A percentile compares a stretch with the other conserved stretches of the same genome.
phyloP scores from a whole-genome alignment of 2,329 filamentous ascomycete species.

The Beauveria rudraprayagi region DNA sequence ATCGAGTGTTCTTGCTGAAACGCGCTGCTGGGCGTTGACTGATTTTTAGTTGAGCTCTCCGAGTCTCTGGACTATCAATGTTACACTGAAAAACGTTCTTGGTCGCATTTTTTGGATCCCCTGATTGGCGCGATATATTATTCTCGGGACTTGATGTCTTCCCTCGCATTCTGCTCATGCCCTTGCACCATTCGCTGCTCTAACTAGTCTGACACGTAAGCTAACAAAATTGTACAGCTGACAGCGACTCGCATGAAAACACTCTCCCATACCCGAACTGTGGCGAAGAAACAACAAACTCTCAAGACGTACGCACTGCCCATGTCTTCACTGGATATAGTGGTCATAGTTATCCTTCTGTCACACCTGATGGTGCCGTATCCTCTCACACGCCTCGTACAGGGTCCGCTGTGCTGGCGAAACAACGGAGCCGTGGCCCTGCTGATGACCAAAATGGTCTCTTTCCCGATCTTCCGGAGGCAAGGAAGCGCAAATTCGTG shows the following conservation, averaged over 20 bases:
- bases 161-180: background rate
- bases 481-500: conserved; percentile 93
- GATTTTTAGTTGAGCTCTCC: conserved; percentile 8
- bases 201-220: background rate
- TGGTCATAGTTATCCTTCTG: conserved; percentile 49
- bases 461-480: conserved; percentile 81
- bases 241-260: background rate
- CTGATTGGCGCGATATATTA: background rate
- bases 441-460: conserved; percentile 44
- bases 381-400: conserved; percentile 44
- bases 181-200: background rate
- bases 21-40: conserved; percentile 13
- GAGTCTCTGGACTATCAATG: conserved; percentile 10
- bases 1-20: conserved; percentile 26
- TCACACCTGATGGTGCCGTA: conserved; percentile 49
- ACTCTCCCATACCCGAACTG: background rate
- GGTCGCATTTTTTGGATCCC: background rate
- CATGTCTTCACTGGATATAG: conserved; percentile 68
- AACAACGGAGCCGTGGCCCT: conserved; percentile 31
- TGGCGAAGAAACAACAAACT: background rate
- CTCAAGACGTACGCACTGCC: conserved; percentile 56
- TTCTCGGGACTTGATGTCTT: background rate
- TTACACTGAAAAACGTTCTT: background rate
- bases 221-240: conserved; percentile 2
- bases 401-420: conserved; percentile 33